These are phyloP conservation scores for Lipomyces japonicus DNA, from an alignment of 805 yeast genomes.

Conservation along the genomic window DNA sequence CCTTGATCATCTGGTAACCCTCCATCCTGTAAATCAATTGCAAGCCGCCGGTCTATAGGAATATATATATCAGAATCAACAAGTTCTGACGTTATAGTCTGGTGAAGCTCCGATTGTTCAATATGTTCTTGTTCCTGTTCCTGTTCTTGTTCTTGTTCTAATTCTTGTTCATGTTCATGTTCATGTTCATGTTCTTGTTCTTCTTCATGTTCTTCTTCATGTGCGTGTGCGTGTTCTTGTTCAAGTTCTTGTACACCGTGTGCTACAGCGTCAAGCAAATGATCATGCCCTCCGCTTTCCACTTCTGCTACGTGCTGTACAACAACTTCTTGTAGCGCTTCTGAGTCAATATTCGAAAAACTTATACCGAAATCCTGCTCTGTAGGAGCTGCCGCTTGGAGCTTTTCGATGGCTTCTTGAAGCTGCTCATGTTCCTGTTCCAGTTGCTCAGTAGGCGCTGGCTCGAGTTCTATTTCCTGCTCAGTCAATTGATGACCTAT, in stretches of 20 bases:
- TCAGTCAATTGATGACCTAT: not conserved
- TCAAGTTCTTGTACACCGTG: not conserved
- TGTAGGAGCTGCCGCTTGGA: not conserved
- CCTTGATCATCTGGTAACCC: constrained; percentile 7
- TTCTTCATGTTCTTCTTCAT: too few species aligned
- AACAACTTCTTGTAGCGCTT: not conserved
- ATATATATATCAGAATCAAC: constrained; percentile 1
- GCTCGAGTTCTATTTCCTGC: not conserved
- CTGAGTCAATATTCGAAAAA: not conserved
- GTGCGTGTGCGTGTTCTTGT: too few species aligned
- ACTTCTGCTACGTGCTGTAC: not conserved
- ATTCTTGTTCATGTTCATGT: constrained; percentile 1
- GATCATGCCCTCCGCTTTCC: not conserved
- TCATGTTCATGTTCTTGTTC: not conserved
- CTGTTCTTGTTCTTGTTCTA: constrained; percentile 6
- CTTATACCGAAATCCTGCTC: not conserved
- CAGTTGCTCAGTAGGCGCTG: not conserved
- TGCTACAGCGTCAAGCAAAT: not conserved
- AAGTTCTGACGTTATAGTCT: too few species aligned
- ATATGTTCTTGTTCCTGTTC: not conserved
- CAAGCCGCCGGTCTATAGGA: constrained; percentile 10
- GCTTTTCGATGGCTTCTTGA: not conserved
- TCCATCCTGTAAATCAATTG: constrained; percentile 8
- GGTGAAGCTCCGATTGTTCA: constrained; percentile 5
- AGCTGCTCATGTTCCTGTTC: not conserved